Evolutionary conservation across 2,329 filamentous ascomycete species (phyloP).

Genomic region (Aspergillus proliferans): DNA sequence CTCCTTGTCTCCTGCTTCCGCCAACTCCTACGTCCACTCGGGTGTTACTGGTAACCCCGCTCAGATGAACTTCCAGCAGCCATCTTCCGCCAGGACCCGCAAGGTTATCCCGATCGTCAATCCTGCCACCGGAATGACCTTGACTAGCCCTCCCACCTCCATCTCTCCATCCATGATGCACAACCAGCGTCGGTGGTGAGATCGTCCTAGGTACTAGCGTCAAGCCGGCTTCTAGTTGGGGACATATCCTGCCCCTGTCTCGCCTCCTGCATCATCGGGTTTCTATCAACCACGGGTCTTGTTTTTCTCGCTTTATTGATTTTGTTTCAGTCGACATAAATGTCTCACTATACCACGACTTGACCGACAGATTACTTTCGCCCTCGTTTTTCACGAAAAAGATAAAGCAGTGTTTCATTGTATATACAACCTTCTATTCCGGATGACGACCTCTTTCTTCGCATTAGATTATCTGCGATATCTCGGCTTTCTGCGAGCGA

Average conservation of each 20-base stretch:
- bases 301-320: conserved; percentile 18
- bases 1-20: conserved; percentile 60
- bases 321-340: conserved; percentile 17
- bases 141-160: conserved; percentile 79
- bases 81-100: conserved; percentile 77
- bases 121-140: conserved; percentile 78
- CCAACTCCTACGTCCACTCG: conserved; percentile 55
- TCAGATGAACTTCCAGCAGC: conserved; percentile 83
- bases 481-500: conserved; percentile 36
- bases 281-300: conserved; percentile 27
- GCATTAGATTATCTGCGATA: conserved; percentile 26
- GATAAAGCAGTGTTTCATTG: conserved; percentile 24
- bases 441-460: conserved; percentile 30
- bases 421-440: conserved; percentile 28
- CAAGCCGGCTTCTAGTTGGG: conserved; percentile 23
- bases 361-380: conserved; percentile 16
- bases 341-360: conserved; percentile 15
- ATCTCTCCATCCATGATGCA: conserved; percentile 61
- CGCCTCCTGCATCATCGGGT: conserved; percentile 32
- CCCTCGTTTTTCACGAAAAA: conserved; percentile 21
- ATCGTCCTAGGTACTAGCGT: neutral
- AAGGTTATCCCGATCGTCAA: conserved; percentile 98
- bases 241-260: conserved; percentile 23
- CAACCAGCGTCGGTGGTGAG: conserved; percentile 40
- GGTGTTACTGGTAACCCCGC: conserved; percentile 60